Base-by-base conservation (phyloP, 2,329 filamentous ascomycete genomes). In the Trichophyton equinum region DNA sequence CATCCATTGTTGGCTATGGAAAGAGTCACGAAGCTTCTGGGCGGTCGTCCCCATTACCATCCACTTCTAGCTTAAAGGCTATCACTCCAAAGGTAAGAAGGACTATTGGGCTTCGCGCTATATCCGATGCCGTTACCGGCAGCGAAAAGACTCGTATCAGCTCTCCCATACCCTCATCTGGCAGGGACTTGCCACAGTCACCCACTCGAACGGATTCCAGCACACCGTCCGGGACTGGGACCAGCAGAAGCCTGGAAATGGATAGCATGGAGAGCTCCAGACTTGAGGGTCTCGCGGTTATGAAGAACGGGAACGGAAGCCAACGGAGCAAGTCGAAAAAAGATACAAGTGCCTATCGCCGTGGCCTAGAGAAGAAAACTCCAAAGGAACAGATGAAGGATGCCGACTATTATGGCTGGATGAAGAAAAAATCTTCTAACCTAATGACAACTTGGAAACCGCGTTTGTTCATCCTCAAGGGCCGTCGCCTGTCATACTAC, bases 361-460 rank as follows among this genome's bases (percentile, higher is more conserved):
- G 89, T 33, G 94, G 94, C 0, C 77, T 97, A 46, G 82, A 88
- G 67, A 91, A 91, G 73, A 87, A 92, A 63, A 77, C 83, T 0
- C 94, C 94, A 0, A 80, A 85, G 60, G 89, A 96, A 70, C 91
- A 92, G 63, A 94, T 96, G 74, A 78, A 85, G 64, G 85, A 84
- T 63, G 92, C 90, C 60, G 92, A 99, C 70, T 97, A 96, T 72
- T 92, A 87, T 68, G 94, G 94, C 1, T 99, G 94, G 94, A 99
- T 99, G 94, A 97, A 94, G 79, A 99, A 99, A 81, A 91, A 95
- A 75, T 96, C 90, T 62, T 92, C 90, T 1, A 94, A 92, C 69
- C 79, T 97, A 38, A 96, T 99, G 86, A 91, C 91, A 1, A 96
- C 91, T 1, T 99, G 94, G 94, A 99, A 97, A 71, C 88, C 91